Percentiles rank a stretch among this genome's conserved stretches.
phyloP scores from a whole-genome alignment of 345 rosid genomes.

The Lepidium didymum region DNA sequence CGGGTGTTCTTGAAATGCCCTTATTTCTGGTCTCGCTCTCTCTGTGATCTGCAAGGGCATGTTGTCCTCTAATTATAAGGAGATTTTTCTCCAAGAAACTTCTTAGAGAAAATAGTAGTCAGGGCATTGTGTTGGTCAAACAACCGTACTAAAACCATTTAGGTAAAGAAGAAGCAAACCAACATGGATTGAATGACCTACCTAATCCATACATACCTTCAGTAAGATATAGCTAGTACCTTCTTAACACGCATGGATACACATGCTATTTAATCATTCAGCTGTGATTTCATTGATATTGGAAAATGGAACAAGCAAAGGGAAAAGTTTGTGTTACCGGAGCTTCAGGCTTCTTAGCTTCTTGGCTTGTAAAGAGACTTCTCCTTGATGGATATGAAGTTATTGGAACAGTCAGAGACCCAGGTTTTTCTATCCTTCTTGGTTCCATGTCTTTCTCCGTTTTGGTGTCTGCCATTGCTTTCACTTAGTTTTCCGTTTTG shows the following conservation, averaged over 20 bases:
- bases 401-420: slow-evolving; percentile 83
- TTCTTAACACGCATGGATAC: not conserved
- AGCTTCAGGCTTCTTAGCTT: slow-evolving; percentile 82
- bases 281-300: not conserved
- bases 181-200: slow-evolving; percentile 29
- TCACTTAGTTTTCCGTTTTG: not conserved
- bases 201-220: slow-evolving; percentile 30
- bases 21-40: not conserved
- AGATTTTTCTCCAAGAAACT: not conserved
- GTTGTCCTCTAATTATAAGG: not conserved
- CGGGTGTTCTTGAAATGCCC: not conserved
- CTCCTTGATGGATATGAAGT: slow-evolving; percentile 71
- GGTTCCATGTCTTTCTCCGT: not conserved
- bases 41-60: not conserved
- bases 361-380: slow-evolving; percentile 86
- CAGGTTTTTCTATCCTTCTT: slow-evolving; percentile 34
- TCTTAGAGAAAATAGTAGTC: not conserved
- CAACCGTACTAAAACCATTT: slow-evolving; percentile 7
- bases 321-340: slow-evolving; percentile 87
- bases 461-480: not conserved
- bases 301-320: slow-evolving; percentile 31
- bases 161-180: slow-evolving; percentile 6
- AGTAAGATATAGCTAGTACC: not conserved
- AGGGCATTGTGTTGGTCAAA: slow-evolving; percentile 2
- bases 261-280: slow-evolving; percentile 6